phyloP scores from a whole-genome alignment of 768 basidiomycete species.

The Amanita pseudoporphyria region DNA sequence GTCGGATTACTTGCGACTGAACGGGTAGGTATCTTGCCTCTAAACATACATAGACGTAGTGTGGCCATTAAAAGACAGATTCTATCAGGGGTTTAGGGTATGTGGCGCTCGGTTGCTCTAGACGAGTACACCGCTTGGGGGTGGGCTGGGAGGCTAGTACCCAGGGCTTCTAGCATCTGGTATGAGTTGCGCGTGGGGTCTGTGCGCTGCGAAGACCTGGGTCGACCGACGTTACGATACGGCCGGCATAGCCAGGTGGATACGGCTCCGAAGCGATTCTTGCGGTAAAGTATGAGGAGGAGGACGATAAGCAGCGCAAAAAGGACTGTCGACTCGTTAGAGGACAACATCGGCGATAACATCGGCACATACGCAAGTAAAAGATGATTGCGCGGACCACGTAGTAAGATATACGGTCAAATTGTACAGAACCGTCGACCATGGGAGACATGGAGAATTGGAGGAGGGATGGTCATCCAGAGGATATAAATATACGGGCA shows the following conservation, averaged over 20 bases:
- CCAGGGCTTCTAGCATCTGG: background rate
- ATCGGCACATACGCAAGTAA: background rate
- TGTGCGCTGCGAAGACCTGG: background rate
- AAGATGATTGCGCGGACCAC: background rate
- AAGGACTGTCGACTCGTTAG: slow-evolving; percentile 1
- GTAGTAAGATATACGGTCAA: background rate
- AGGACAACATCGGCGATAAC: background rate
- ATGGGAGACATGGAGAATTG: background rate
- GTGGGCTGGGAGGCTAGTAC: too few species aligned
- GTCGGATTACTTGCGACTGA: too few species aligned
- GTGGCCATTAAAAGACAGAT: too few species aligned
- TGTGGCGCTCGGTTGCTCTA: too few species aligned
- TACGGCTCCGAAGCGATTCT: background rate
- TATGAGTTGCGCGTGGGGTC: background rate
- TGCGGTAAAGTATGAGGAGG: background rate
- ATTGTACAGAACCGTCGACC: too few species aligned
- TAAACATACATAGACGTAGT: too few species aligned
- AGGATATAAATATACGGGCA: too few species aligned
- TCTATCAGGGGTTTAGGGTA: too few species aligned
- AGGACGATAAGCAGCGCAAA: background rate
- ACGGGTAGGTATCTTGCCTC: too few species aligned
- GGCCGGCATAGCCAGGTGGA: background rate
- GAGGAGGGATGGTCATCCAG: background rate
- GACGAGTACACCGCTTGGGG: background rate
- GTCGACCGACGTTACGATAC: background rate